These are phyloP conservation scores for Cucumis hystrix DNA, from an alignment of 306 rosid species.

Conservation along the genomic window DNA sequence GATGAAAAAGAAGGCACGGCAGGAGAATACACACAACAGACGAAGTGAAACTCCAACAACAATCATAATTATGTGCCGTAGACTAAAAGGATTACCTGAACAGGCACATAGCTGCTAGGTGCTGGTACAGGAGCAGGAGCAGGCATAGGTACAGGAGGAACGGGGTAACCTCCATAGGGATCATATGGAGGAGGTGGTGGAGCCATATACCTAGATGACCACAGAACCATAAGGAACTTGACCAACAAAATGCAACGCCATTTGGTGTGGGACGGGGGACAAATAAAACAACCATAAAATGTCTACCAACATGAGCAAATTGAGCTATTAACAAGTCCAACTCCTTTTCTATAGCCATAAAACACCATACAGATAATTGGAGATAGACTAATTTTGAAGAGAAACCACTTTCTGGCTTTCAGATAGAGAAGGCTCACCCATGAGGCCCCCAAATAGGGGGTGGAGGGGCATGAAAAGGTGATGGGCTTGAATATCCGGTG, in stretches of 20 bases:
- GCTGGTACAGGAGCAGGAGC: constrained; percentile 66
- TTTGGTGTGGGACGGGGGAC: not conserved
- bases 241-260: not conserved
- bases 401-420: not conserved
- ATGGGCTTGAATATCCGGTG: constrained; percentile 63
- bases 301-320: not conserved
- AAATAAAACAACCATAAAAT: not conserved
- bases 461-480: constrained; percentile 83
- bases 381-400: not conserved
- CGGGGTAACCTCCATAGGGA: constrained; percentile 81
- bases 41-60: not conserved
- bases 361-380: no score
- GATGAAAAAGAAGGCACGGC: not conserved
- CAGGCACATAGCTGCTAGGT: constrained; percentile 79
- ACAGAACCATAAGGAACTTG: constrained; percentile 7
- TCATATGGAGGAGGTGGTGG: constrained; percentile 95
- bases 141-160: constrained; percentile 87
- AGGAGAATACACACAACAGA: not conserved
- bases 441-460: constrained; percentile 88
- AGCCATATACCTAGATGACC: constrained; percentile 68
- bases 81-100: constrained; percentile 42
- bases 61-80: not conserved
- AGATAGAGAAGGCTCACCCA: constrained; percentile 31
- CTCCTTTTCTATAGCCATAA: not conserved
- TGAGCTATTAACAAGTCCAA: not conserved